Evolutionary conservation across 1,284 basidiomycete genomes (phyloP).

Genomic region (Sutorius eximius): DNA sequence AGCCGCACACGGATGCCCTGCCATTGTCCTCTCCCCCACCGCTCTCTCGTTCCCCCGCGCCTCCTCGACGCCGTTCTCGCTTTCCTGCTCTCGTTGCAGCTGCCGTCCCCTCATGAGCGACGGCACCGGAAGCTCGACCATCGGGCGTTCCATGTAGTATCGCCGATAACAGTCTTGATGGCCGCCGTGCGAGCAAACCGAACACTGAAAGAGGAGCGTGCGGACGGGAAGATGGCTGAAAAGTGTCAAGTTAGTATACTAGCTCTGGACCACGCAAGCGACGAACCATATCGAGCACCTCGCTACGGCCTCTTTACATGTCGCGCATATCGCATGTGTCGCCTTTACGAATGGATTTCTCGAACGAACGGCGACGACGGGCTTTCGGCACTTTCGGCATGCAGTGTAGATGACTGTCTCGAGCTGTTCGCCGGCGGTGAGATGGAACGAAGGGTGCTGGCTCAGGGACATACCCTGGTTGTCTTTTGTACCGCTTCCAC

Average conservation of each 20-base stretch:
- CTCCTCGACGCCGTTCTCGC: conserved; percentile 11
- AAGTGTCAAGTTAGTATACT: conserved; percentile 5
- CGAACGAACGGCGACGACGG: conserved; percentile 40
- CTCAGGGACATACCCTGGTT: conserved; percentile 46
- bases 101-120: conserved; percentile 27
- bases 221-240: conserved; percentile 70
- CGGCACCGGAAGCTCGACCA: conserved; percentile 41
- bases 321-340: conserved; percentile 51
- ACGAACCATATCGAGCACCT: conserved; percentile 72
- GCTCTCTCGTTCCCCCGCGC: neutral
- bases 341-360: conserved; percentile 35
- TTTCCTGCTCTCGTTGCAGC: conserved; percentile 24
- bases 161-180: conserved; percentile 70
- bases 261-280: neutral
- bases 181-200: conserved; percentile 73
- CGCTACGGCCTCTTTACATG: conserved; percentile 50
- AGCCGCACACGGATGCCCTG: conserved; percentile 60
- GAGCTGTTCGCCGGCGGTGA: conserved; percentile 39
- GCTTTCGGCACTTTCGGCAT: conserved; percentile 66
- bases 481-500: conserved; percentile 48
- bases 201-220: conserved; percentile 65
- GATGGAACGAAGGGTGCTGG: neutral
- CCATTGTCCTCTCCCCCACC: conserved; percentile 17
- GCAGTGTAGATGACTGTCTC: conserved; percentile 67
- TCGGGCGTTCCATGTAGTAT: conserved; percentile 58